A percentile compares a stretch with the other conserved stretches of the same genome.
phyloP scores from a whole-genome alignment of 306 rosid genomes.

The Phaseolus lunatus region DNA sequence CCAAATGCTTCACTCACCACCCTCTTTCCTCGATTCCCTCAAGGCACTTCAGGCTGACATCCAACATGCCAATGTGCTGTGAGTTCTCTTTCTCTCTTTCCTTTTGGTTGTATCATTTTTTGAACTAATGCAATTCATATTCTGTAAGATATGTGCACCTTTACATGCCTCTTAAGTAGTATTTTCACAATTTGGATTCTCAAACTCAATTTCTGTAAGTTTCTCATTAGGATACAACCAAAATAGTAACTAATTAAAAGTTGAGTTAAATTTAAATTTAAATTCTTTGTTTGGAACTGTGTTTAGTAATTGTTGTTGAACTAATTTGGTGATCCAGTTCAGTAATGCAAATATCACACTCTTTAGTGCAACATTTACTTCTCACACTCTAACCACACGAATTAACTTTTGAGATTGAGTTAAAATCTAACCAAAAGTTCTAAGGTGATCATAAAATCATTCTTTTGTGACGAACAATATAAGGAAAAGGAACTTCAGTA shows the following conservation, averaged over 20 bases:
- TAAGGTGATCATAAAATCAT: background rate
- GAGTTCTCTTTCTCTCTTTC: conserved; percentile 42
- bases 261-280: no score
- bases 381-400: no score
- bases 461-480: background rate
- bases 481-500: background rate
- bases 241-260: no score
- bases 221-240: no score
- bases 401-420: no score
- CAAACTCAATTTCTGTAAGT: background rate
- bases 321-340: no score
- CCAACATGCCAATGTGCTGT: conserved; percentile 82
- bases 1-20: conserved; percentile 59
- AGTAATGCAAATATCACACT: no score
- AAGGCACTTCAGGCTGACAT: conserved; percentile 79
- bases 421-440: no score
- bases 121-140: background rate
- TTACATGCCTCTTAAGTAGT: background rate
- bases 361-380: no score
- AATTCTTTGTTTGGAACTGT: no score
- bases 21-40: conserved; percentile 70
- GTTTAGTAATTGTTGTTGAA: no score
- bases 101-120: background rate
- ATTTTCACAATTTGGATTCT: background rate
- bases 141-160: background rate